Evolutionary conservation across 83 land plant genomes (phyloP).

Genomic region (Diphasiastrum complanatum): DNA sequence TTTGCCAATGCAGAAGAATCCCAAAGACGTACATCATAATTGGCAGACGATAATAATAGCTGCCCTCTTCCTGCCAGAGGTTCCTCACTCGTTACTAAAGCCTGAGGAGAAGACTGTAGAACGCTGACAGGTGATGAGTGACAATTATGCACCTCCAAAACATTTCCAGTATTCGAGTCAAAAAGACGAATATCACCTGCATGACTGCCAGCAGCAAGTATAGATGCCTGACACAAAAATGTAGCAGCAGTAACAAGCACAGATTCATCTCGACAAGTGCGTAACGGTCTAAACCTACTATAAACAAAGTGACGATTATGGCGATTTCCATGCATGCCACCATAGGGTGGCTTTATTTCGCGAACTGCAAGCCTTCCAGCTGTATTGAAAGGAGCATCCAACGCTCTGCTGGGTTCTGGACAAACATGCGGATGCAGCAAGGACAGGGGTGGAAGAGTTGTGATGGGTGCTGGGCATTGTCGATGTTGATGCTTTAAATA

Average conservation of each 20-base stretch:
- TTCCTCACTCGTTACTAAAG: slow-evolving; percentile 11
- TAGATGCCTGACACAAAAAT: slow-evolving; percentile 62
- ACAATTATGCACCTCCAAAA: slow-evolving; percentile 53
- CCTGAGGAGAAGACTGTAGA: slow-evolving; percentile 49
- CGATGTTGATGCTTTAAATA: slow-evolving; percentile 98
- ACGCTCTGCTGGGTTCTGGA: slow-evolving; percentile 79
- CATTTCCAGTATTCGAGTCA: slow-evolving; percentile 61
- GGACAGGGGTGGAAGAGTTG: slow-evolving; percentile 93
- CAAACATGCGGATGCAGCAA: slow-evolving; percentile 92
- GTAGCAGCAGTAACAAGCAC: slow-evolving; percentile 63
- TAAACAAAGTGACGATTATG: slow-evolving; percentile 88
- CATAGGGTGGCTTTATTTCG: slow-evolving; percentile 52
- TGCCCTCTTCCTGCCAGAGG: slow-evolving; percentile 36
- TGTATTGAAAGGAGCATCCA: slow-evolving; percentile 80
- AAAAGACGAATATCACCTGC: slow-evolving; percentile 82
- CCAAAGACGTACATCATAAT: slow-evolving; percentile 80
- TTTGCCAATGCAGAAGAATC: slow-evolving; percentile 55
- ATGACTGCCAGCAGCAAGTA: slow-evolving; percentile 81
- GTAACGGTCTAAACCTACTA: slow-evolving; percentile 89
- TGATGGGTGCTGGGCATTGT: slow-evolving; percentile 96
- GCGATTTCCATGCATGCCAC: slow-evolving; percentile 69
- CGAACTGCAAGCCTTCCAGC: slow-evolving; percentile 64
- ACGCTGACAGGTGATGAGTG: slow-evolving; percentile 61
- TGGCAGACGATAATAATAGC: slow-evolving; percentile 76
- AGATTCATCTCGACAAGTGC: slow-evolving; percentile 83